Evolutionary conservation across 2,329 filamentous ascomycete genomes (phyloP), one percentile per base, ranked within the genome.

Genomic region (Xylariomycetidae sp.): DNA sequence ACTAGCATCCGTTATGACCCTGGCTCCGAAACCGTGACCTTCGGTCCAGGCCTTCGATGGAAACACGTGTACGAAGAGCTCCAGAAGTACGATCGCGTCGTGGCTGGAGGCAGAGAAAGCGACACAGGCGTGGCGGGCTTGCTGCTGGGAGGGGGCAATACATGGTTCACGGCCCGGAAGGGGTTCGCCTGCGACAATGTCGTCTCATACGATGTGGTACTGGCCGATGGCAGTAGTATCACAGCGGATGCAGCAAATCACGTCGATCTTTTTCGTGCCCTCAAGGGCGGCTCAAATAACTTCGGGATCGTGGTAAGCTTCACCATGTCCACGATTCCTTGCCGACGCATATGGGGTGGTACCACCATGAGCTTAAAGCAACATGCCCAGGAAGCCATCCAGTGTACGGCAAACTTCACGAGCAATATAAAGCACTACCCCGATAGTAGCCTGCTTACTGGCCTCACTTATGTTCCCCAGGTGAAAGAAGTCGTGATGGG

Each of bases 141-240:
- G 15, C 25, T 45, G 4, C 29, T 44, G 3, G 49, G 49, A 10
- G 48, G 50, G n/a, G n/a, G n/a, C n/a, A n/a, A n/a, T n/a, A n/a
- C n/a, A n/a, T n/a, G n/a, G n/a, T n/a, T n/a, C n/a, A n/a, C n/a
- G n/a, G n/a, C n/a, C n/a, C n/a, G n/a, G n/a, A n/a, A 3, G 48
- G 68, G 69, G 3, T 64, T 61, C 35, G 61, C 56, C 14, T 66
- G 61, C 34, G 69, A 69, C 38, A 64, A 59, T 20, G 57, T 71
- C 4, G 33, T 54, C 17, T 57, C 54, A 22, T 67, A 50, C 31
- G 38, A 67, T 35, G 58, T 70, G n/a, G 64, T 71, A 4, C 56
- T 67, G 2, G 59, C 60, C 5, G 35, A 37, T 18, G 38, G 34
- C 10, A 16, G 25, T 6, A 30, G 29, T 23, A 17, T 38, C 16